A percentile compares a stretch with the other conserved stretches of the same genome.
phyloP scores from a whole-genome alignment of 306 rosid genomes.

The Quillaja saponaria region DNA sequence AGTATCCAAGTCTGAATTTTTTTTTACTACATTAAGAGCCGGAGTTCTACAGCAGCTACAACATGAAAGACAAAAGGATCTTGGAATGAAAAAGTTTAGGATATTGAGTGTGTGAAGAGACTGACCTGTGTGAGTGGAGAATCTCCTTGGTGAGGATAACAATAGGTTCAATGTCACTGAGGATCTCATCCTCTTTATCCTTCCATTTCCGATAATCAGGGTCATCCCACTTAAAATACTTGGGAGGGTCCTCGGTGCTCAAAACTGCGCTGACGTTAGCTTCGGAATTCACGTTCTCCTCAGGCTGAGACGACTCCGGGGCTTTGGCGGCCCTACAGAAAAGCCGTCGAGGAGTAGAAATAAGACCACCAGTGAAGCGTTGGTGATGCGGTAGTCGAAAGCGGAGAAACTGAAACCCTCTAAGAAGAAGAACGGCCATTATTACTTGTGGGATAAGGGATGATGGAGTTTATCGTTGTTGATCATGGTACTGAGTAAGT shows the following conservation, averaged over 20 bases:
- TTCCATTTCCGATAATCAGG: conserved; percentile 68
- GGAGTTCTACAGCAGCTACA: not conserved
- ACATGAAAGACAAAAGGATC: not conserved
- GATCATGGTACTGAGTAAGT: conserved; percentile 9
- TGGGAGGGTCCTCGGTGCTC: conserved; percentile 36
- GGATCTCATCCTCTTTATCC: conserved; percentile 62
- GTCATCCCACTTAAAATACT: conserved; percentile 44
- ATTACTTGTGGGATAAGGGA: too few species aligned
- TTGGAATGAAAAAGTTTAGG: not conserved
- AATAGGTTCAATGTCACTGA: conserved; percentile 65
- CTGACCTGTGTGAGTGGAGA: conserved; percentile 62
- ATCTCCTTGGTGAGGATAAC: conserved; percentile 60
- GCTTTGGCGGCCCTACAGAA: conserved; percentile 42
- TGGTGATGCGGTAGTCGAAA: conserved; percentile 38
- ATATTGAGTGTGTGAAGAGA: conserved; percentile 4
- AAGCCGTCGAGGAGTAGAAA: conserved; percentile 32
- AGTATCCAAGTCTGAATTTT: not conserved
- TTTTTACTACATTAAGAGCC: too few species aligned
- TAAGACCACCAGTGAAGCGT: conserved; percentile 28
- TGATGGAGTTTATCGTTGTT: too few species aligned
- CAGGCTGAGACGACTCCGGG: conserved; percentile 38
- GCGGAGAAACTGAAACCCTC: conserved; percentile 47
- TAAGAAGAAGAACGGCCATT: conserved; percentile 59
- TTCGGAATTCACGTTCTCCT: conserved; percentile 31
- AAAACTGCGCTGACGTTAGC: conserved; percentile 24